phyloP scores from a whole-genome alignment of 805 yeast genomes.

The Candida insectorum region DNA sequence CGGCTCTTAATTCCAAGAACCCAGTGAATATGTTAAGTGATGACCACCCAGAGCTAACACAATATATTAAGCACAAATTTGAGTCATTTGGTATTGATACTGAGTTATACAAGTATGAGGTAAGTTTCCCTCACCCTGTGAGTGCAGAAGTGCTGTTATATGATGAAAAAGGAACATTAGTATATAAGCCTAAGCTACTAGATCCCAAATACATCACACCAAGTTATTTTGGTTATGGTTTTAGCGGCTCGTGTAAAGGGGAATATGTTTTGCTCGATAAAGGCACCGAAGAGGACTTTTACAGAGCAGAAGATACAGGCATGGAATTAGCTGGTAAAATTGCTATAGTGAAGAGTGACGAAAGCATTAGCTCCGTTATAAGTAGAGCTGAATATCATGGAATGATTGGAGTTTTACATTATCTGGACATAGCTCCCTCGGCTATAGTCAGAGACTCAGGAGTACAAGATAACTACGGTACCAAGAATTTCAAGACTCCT shows the following conservation, averaged over 20 bases:
- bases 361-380: background rate
- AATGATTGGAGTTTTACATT: conserved; percentile 23
- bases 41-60: conserved; percentile 22
- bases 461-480: conserved; percentile 6
- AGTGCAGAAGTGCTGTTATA: conserved; percentile 23
- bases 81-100: conserved; percentile 25
- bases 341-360: conserved; percentile 21
- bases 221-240: conserved; percentile 25
- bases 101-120: conserved; percentile 12
- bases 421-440: background rate
- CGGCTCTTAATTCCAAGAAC: conserved; percentile 18
- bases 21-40: conserved; percentile 21
- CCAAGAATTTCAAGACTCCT: conserved; percentile 3
- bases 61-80: conserved; percentile 24
- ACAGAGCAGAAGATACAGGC: conserved; percentile 15
- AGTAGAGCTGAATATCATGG: conserved; percentile 12
- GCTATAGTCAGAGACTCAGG: conserved; percentile 16
- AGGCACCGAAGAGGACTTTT: conserved; percentile 29
- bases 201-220: conserved; percentile 20
- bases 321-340: conserved; percentile 21
- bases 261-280: conserved; percentile 27
- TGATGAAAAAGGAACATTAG: conserved; percentile 17
- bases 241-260: conserved; percentile 21
- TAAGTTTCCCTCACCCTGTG: conserved; percentile 19
- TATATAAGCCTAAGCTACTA: conserved; percentile 22